Evolutionary conservation across 2,329 filamentous ascomycete genomes (phyloP).

Genomic region (Sclerotinia glacialis): DNA sequence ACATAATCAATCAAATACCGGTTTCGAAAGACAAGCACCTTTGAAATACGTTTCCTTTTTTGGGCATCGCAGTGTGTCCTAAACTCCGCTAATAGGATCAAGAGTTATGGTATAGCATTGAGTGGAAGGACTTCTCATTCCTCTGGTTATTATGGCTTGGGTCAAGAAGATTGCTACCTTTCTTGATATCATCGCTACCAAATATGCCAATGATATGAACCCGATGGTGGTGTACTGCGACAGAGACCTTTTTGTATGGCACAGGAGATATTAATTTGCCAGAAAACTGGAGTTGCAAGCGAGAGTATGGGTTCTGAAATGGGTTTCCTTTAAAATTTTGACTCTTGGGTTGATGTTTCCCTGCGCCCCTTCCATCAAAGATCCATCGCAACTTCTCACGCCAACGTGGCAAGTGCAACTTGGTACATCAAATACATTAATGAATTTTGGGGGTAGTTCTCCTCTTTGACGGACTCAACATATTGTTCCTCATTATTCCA

Average conservation of each 20-base stretch:
- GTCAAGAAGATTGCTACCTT: slow-evolving; percentile 45
- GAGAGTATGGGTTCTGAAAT: not conserved
- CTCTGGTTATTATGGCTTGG: slow-evolving; percentile 50
- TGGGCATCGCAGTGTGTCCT: not conserved
- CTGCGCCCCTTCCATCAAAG: not conserved
- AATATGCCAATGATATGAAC: slow-evolving; percentile 42
- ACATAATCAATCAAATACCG: not conserved
- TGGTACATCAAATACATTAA: too few species aligned
- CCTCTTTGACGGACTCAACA: not conserved
- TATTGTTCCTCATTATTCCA: not conserved
- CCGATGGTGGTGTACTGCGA: slow-evolving; percentile 43
- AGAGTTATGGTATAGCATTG: slow-evolving; percentile 23
- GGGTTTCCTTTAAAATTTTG: not conserved
- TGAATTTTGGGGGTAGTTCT: too few species aligned
- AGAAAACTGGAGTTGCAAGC: slow-evolving; percentile 31
- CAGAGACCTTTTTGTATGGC: slow-evolving; percentile 47
- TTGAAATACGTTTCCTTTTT: not conserved
- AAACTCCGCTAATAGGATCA: not conserved
- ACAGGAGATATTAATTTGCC: slow-evolving; percentile 24
- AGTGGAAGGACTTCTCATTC: slow-evolving; percentile 33
- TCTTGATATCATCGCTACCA: slow-evolving; percentile 41
- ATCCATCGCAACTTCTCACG: not conserved
- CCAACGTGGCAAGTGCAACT: not conserved
- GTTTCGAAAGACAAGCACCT: not conserved
- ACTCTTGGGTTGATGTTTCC: not conserved